phyloP scores from a whole-genome alignment of 2,329 filamentous ascomycete species.

The Myriangium duriaei region DNA sequence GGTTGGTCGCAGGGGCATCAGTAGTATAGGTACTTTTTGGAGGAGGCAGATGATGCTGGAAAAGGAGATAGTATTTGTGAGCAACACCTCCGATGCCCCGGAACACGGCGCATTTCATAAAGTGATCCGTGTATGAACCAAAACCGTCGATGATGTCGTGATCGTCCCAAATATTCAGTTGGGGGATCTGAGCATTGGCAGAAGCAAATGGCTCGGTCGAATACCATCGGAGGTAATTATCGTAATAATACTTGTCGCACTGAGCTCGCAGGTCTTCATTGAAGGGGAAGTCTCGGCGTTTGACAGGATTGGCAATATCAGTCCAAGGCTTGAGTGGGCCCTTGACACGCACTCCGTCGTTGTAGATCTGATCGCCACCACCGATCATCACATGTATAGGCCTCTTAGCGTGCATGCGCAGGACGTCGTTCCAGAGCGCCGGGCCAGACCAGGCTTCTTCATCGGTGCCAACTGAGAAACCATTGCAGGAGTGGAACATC shows the following conservation, averaged over 20 bases:
- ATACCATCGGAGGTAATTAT: conserved; percentile 56
- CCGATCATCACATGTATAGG: conserved; percentile 66
- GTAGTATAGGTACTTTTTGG: conserved; percentile 78
- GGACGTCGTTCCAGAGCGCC: conserved; percentile 52
- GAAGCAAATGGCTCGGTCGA: conserved; percentile 50
- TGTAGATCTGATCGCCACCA: conserved; percentile 78
- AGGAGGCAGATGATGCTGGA: conserved; percentile 69
- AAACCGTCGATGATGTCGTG: conserved; percentile 56
- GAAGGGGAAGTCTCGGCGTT: conserved; percentile 48
- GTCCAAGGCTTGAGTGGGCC: conserved; percentile 64
- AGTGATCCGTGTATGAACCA: conserved; percentile 53
- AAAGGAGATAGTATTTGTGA: conserved; percentile 47
- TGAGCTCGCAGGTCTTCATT: conserved; percentile 48
- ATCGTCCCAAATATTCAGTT: conserved; percentile 55
- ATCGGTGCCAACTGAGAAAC: conserved; percentile 54
- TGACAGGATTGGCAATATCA: conserved; percentile 46
- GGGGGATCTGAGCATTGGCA: conserved; percentile 49
- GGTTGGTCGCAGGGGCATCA: conserved; percentile 47
- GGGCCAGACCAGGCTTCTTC: conserved; percentile 47
- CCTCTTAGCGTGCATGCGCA: conserved; percentile 45
- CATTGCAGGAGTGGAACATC: conserved; percentile 59
- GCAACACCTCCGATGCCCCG: conserved; percentile 50
- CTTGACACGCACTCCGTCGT: conserved; percentile 67
- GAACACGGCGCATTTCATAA: conserved; percentile 54
- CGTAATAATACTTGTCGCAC: conserved; percentile 50